Base-by-base conservation (phyloP, 306 rosid genomes). In the Vigna nakashimae region DNA sequence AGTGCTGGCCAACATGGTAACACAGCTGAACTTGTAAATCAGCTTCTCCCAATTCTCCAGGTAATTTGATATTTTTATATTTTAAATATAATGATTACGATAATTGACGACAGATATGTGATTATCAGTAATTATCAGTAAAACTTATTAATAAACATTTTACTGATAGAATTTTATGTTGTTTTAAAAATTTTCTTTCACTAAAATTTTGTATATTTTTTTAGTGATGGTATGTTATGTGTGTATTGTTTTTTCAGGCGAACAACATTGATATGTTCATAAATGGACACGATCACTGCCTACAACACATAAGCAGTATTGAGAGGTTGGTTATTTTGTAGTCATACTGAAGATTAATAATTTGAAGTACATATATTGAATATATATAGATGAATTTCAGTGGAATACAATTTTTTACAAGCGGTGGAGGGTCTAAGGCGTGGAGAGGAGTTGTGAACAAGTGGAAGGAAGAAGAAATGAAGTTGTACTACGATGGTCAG, bases 231-330 rank as follows among this genome's bases (percentile, higher is more conserved):
- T 26, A 26, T 26, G 67, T 30, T 73, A 74, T 43, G 65, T 74
- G 30, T 64, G 5, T 45, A 73, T 24, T 34, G 49, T 6, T 69
- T 65, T 26, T 55, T 53, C 82, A 93, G 93, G 91, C 73, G 62
- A 82, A 85, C 71, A 74, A 82, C 45, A 83, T 90, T 42, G 94
- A 90, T 78, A 70, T 90, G 40, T 93, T 74, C 85, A 67, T 88
- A n/a, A 90, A 93, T 78, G 98, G 96, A 48, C 98, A 91, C 9
- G 96, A 93, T 79, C 98, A 91, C 42, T 89, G 92, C 86, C 81
- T 93, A 60, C 81, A 91, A 50, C 94, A 91, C 74, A 84, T 88
- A 55, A 86, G 71, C 55, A 74, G 80, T 67, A 36, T 71, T 80
- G 85, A 83, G 79, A 59, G 79, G 77, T 76, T 72, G 3, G 65